Conservation (phyloP, 2,329 filamentous ascomycete genomes). For the Verticillium alfalfae region DNA sequence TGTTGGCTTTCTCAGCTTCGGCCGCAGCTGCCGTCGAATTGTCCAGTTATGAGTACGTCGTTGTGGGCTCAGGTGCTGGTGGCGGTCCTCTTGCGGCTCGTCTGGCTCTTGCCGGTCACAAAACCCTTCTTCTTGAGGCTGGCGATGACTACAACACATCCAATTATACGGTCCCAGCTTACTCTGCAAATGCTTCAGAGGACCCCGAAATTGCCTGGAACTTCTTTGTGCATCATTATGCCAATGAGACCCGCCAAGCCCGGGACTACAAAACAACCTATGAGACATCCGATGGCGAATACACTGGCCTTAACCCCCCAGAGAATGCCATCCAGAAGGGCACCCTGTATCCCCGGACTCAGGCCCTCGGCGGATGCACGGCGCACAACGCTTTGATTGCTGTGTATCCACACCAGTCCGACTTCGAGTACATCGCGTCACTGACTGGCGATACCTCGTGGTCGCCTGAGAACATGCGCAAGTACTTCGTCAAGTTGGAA, state of each 20-base stretch:
- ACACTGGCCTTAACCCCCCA: conserved; percentile 49
- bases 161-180: conserved; percentile 45
- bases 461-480: conserved; percentile 50
- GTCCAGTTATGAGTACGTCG: conserved; percentile 52
- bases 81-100: conserved; percentile 53
- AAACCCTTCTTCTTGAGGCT: conserved; percentile 55
- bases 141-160: conserved; percentile 43
- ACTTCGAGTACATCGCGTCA: conserved; percentile 46
- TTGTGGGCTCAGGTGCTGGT: conserved; percentile 56
- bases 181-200: conserved; percentile 47
- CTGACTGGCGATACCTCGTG: conserved; percentile 53
- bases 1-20: conserved; percentile 13
- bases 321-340: conserved; percentile 44
- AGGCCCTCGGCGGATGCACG: conserved; percentile 51
- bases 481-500: conserved; percentile 50
- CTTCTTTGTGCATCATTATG: conserved; percentile 59
- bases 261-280: conserved; percentile 57
- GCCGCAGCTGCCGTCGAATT: conserved; percentile 16
- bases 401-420: conserved; percentile 44
- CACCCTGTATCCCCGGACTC: conserved; percentile 52
- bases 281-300: conserved; percentile 41
- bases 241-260: conserved; percentile 43
- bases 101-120: conserved; percentile 54
- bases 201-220: conserved; percentile 54
- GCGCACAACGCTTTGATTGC: conserved; percentile 50